A percentile compares a stretch with the other conserved stretches of the same genome.
Evolutionary conservation across 2,329 filamentous ascomycete genomes (phyloP).

Genomic region (Hypoxylon sp.): DNA sequence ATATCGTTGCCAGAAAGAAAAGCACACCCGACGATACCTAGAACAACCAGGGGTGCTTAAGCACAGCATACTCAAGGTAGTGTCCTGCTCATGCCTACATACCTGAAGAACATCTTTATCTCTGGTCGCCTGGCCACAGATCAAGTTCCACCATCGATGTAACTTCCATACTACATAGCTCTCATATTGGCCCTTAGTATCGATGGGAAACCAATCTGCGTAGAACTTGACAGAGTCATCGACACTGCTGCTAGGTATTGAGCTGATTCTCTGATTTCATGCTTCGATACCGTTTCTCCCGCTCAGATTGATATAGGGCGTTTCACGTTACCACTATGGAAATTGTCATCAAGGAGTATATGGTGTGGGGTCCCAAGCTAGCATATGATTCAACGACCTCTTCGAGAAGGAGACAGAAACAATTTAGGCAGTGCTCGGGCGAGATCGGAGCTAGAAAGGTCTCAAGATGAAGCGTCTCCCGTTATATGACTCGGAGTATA

Average conservation of each 20-base stretch:
- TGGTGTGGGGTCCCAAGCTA: conserved; percentile 19
- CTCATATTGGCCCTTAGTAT: conserved; percentile 28
- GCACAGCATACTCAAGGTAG: neutral
- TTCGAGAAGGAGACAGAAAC: conserved; percentile 22
- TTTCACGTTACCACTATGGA: neutral
- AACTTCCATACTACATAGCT: neutral
- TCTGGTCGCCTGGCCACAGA: neutral
- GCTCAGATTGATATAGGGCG: neutral
- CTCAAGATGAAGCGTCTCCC: conserved; percentile 16
- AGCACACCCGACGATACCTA: neutral
- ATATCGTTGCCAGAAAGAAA: neutral
- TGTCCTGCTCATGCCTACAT: neutral
- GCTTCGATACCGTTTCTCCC: neutral
- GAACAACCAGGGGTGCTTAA: neutral
- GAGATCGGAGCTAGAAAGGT: conserved; percentile 3
- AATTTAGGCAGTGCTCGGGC: conserved; percentile 1
- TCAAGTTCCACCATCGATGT: neutral
- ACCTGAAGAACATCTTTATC: neutral
- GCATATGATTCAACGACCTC: conserved; percentile 19
- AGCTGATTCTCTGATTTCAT: neutral
- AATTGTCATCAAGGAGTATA: neutral
- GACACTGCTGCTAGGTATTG: neutral
- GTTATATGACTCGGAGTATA: conserved; percentile 16
- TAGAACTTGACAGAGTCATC: conserved; percentile 1
- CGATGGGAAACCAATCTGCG: conserved; percentile 17